phyloP scores from a whole-genome alignment of 805 yeast genomes.

The Ogataea philodendri region DNA sequence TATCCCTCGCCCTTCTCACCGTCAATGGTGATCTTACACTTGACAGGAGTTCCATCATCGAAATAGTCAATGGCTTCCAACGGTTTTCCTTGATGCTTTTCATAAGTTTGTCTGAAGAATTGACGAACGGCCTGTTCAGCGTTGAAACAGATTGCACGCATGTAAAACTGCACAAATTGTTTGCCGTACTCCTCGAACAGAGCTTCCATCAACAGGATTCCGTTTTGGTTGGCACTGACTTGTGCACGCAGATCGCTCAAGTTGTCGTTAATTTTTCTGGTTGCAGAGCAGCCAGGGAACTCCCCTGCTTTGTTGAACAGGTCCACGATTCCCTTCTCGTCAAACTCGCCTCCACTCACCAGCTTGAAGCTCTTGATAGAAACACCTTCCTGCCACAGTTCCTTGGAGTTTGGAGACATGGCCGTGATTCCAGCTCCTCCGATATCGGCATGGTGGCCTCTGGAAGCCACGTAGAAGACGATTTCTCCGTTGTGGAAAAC shows the following conservation, averaged over 20 bases:
- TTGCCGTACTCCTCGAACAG: slow-evolving; percentile 42
- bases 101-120: slow-evolving; percentile 41
- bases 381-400: slow-evolving; percentile 54
- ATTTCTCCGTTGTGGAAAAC: slow-evolving; percentile 43
- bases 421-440: slow-evolving; percentile 57
- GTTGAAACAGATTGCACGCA: slow-evolving; percentile 42
- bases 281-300: slow-evolving; percentile 52
- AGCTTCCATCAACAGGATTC: slow-evolving; percentile 41
- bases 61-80: slow-evolving; percentile 45
- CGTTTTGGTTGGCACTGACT: slow-evolving; percentile 48
- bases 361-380: slow-evolving; percentile 49
- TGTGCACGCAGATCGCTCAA: slow-evolving; percentile 46
- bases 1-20: slow-evolving; percentile 40
- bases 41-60: slow-evolving; percentile 55
- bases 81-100: slow-evolving; percentile 28
- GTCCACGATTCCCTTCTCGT: slow-evolving; percentile 46
- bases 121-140: slow-evolving; percentile 43
- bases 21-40: slow-evolving; percentile 41
- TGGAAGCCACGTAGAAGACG: slow-evolving; percentile 51
- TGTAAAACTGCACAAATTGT: slow-evolving; percentile 41
- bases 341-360: slow-evolving; percentile 46
- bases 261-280: slow-evolving; percentile 51
- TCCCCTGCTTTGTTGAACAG: slow-evolving; percentile 47
- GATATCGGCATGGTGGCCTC: slow-evolving; percentile 62
- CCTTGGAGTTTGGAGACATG: slow-evolving; percentile 52